These are phyloP conservation scores for Pestalotiopsis fici DNA, from an alignment of 2,329 filamentous ascomycete genomes.

Conservation along the genomic window DNA sequence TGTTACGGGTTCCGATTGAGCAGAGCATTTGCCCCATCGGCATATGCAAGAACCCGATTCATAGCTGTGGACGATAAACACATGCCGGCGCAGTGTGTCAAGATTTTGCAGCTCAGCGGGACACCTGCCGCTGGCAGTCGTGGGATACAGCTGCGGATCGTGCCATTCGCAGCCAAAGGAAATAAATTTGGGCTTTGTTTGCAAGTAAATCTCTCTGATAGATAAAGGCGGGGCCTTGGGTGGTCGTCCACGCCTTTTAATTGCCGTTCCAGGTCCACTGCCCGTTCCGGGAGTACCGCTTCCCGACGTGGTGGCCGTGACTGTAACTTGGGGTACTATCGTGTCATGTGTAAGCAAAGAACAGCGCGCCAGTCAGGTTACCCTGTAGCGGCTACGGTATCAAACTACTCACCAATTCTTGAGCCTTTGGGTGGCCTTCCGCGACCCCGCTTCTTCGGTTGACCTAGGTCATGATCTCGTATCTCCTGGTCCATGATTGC, in stretches of 20 bases:
- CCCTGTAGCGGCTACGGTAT: neutral
- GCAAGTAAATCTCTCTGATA: conserved; percentile 41
- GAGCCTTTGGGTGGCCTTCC: conserved; percentile 44
- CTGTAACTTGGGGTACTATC: too few species aligned
- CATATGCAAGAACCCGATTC: conserved; percentile 25
- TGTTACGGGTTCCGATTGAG: conserved; percentile 15
- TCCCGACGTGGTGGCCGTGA: neutral
- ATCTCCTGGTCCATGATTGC: neutral
- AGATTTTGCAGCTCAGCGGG: conserved; percentile 64
- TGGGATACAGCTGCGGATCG: conserved; percentile 11
- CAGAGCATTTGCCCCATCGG: conserved; percentile 42
- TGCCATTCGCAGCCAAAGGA: conserved; percentile 62
- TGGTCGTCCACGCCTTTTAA: conserved; percentile 38
- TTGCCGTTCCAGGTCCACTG: conserved; percentile 1
- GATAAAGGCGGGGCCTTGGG: conserved; percentile 38
- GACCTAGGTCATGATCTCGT: neutral
- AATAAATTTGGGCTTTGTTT: conserved; percentile 44
- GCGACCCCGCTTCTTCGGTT: conserved; percentile 39
- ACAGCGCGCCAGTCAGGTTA: neutral
- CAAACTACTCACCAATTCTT: conserved; percentile 34
- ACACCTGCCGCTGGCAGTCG: conserved; percentile 35
- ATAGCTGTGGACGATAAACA: conserved; percentile 48
- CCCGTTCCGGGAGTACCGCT: neutral
- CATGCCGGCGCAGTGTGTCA: conserved; percentile 57
- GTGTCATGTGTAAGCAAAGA: neutral